Evolutionary conservation across 306 rosid species (phyloP).

Genomic region (Begonia peltatifolia): DNA sequence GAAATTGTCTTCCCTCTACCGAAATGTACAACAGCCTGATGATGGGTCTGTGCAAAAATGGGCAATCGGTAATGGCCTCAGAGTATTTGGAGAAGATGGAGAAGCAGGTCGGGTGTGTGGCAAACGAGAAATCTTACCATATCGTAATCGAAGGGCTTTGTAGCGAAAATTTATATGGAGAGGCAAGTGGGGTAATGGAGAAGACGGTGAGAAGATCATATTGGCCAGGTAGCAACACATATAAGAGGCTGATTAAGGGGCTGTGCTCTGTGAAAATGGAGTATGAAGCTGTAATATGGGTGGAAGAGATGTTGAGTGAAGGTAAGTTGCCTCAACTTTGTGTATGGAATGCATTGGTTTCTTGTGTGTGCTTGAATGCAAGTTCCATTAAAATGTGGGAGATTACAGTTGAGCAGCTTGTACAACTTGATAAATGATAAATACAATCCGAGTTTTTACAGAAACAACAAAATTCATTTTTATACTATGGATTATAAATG

Average conservation of each 20-base stretch:
- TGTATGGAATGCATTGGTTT: conserved; percentile 26
- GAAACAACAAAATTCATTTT: too few relatives aligned
- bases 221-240: conserved; percentile 16
- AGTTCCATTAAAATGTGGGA: too few relatives aligned
- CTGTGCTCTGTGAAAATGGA: conserved; percentile 22
- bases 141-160: conserved; percentile 21
- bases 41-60: conserved; percentile 17
- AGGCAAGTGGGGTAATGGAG: conserved; percentile 17
- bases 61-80: conserved; percentile 13
- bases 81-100: conserved; percentile 20
- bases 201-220: conserved; percentile 21
- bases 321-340: conserved; percentile 14
- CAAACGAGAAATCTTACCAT: conserved; percentile 15
- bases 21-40: conserved; percentile 11
- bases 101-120: conserved; percentile 15
- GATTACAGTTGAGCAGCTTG: too few relatives aligned
- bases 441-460: too few relatives aligned
- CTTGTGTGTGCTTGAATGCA: conserved; percentile 10
- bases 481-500: too few relatives aligned
- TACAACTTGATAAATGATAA: too few relatives aligned
- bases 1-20: conserved; percentile 17
- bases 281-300: conserved; percentile 25
- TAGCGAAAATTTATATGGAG: conserved; percentile 13
- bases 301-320: conserved; percentile 28
- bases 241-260: conserved; percentile 15